Evolutionary conservation across 2,329 filamentous ascomycete genomes (phyloP), one percentile per base, ranked within the genome.

Genomic region (Albophoma yamanashiensis): DNA sequence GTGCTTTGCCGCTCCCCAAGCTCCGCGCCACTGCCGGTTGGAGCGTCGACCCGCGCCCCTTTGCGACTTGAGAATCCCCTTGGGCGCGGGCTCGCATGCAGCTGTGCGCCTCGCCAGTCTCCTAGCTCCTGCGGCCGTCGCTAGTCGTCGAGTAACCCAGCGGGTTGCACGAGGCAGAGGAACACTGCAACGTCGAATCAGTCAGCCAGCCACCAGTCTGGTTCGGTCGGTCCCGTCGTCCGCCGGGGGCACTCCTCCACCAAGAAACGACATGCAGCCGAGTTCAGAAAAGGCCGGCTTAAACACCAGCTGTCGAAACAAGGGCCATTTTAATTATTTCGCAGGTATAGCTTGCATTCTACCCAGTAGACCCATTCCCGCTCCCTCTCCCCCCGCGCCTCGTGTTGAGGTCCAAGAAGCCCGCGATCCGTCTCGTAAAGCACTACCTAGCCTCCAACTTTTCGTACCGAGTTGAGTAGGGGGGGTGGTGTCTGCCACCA

Each of bases 361-460:
- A 38, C 9, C 31, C 17, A 15, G 36, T 22, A 20, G 31, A 36
- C 20, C 31, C 12, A 15, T 15, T 25, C 31, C 50, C 17, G 14
- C 17, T 20, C 17, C 50, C 20, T 15, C 31, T 20, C 38, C 36
- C 27, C 7, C 20, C 31, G 31, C 31, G 50, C 50, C 50, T 55
- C 71, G 74, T 77, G 17, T 57, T 57, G 56, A 57, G 45, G 25
- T 38, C 50, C 22, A 55, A 55, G 50, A 38, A 36, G 50, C 31
- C 50, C 11, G 50, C 31, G 17, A 53, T 27, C 31, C 50, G 11
- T n/a, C 22, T 27, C 17, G 25, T 12, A 20, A 43, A 34, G 4
- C n/a, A 15, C 17, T 45, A 56, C n/a, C 36, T 17, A 4, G 45
- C 40, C 56, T 25, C 20, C 31, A 9, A 53, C 5, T 45, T 22